Conservation (phyloP, 179 eudicot species). For the Vitellaria paradoxa region DNA sequence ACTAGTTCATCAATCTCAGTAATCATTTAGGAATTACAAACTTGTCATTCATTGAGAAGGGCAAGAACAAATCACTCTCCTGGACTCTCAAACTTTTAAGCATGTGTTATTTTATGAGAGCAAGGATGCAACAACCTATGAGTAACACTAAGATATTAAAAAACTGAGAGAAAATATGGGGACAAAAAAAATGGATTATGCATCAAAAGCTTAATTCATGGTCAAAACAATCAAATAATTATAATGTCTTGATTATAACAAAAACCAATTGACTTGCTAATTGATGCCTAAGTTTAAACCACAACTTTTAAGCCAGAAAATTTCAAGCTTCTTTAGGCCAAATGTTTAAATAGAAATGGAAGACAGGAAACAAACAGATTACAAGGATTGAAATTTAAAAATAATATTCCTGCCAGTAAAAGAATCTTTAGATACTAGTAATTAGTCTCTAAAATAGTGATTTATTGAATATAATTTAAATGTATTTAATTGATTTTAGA, state of each 20-base stretch:
- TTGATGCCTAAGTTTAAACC: neutral
- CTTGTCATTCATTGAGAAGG: too few species aligned
- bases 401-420: too few species aligned
- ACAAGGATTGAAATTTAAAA: too few species aligned
- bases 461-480: too few species aligned
- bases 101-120: neutral
- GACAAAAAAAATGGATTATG: neutral
- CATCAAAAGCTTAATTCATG: conserved; percentile 3
- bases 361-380: too few species aligned
- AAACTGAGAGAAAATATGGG: neutral
- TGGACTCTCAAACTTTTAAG: neutral
- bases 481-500: too few species aligned
- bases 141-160: neutral
- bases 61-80: neutral
- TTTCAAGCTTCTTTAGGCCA: neutral
- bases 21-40: too few species aligned
- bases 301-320: neutral
- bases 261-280: neutral
- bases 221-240: neutral
- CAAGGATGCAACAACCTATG: neutral
- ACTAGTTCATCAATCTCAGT: too few species aligned
- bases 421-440: too few species aligned
- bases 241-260: neutral
- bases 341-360: too few species aligned
- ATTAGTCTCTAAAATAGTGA: too few species aligned